Evolutionary conservation across 2,329 filamentous ascomycete genomes (phyloP), one percentile per base, ranked within the genome.

Genomic region (Leptographium flavum): DNA sequence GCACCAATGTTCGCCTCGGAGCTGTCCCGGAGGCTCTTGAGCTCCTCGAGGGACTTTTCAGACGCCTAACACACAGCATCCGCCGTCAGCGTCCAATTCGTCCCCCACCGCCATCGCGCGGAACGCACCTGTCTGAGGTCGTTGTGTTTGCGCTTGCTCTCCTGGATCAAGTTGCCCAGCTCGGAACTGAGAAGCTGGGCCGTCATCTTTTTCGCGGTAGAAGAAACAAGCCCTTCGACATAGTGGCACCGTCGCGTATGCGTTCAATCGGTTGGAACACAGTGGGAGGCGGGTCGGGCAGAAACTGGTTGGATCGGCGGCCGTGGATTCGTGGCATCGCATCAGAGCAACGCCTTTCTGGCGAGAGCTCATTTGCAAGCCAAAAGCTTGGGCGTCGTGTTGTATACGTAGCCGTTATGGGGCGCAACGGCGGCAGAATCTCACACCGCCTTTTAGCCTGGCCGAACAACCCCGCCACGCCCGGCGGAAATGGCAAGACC

Each of bases 131-230:
- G 84, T 68, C 84, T 79, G 44, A 98, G 71, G 57, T 96, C 92
- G 54, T 83, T 78, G 63, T 95, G 83, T 65, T 94, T 96, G 57
- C 90, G 78, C 66, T 94, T 96, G 60, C 88, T 92, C 69, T 98
- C 92, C 63, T 93, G 86, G 56, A 94, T 82, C 61, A 95, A 77
- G 66, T 86, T 93, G 58, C 82, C 77, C 61, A 95, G 76, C 74
- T 95, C 88, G 47, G 84, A 81, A 58, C 81, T 79, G 57, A 95
- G 74, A 58, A 94, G 80, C 74, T 93, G 86, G 57, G 87, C 82
- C 63, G 87, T 93, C 87, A 94, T 94, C 57, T 67, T 80, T 61
- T 51, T 37, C 45, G 25, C 32, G 40, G 35, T 17, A 23, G 14
- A 48, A 50, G 4, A 10, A 11, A 7, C 36, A 37, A 35, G 32